Percentiles rank a stretch among this genome's conserved stretches.
phyloP scores from a whole-genome alignment of 495 filamentous ascomycete genomes.

The Choiromyces venosus region DNA sequence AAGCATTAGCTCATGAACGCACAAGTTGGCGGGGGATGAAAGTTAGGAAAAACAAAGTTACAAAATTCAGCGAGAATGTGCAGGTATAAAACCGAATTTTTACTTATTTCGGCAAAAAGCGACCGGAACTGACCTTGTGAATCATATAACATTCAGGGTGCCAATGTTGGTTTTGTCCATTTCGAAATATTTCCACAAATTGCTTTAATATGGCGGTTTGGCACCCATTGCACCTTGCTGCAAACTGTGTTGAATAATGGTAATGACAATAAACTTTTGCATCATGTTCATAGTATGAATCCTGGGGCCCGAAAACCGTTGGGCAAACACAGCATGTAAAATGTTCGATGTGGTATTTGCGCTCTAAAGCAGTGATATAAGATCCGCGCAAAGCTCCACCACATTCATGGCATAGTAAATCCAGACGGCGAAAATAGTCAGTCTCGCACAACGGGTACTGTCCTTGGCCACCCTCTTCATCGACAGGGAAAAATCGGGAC shows the following conservation, averaged over 20 bases:
- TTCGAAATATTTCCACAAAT: conserved; percentile 97
- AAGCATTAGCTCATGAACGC: conserved; percentile 21
- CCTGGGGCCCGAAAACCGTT: conserved; percentile 93
- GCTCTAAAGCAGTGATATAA: conserved; percentile 95
- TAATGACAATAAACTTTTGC: conserved; percentile 97
- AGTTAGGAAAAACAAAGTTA: background rate
- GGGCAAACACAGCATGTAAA: conserved; percentile 98
- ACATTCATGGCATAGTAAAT: conserved; percentile 85
- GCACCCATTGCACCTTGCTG: conserved; percentile 92
- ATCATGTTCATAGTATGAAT: conserved; percentile 98
- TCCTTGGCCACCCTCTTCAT: conserved; percentile 73
- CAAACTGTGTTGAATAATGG: conserved; percentile 97
- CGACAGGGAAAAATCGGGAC: conserved; percentile 96
- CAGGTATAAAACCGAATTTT: conserved; percentile 8
- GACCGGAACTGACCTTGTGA: conserved; percentile 58
- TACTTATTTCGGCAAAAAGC: background rate
- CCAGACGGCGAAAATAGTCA: conserved; percentile 91
- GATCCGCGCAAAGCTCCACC: conserved; percentile 91
- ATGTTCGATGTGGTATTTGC: conserved; percentile 98
- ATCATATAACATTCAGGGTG: conserved; percentile 99
- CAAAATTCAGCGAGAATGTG: conserved; percentile 16
- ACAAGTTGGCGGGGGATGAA: background rate
- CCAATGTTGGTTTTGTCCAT: conserved; percentile 98
- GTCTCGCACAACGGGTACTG: conserved; percentile 97
- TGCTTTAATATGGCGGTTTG: conserved; percentile 98